A percentile compares a stretch with the other conserved stretches of the same genome.
Conservation (phyloP, 1,284 basidiomycete genomes). For the Ustilago xerochloae region DNA sequence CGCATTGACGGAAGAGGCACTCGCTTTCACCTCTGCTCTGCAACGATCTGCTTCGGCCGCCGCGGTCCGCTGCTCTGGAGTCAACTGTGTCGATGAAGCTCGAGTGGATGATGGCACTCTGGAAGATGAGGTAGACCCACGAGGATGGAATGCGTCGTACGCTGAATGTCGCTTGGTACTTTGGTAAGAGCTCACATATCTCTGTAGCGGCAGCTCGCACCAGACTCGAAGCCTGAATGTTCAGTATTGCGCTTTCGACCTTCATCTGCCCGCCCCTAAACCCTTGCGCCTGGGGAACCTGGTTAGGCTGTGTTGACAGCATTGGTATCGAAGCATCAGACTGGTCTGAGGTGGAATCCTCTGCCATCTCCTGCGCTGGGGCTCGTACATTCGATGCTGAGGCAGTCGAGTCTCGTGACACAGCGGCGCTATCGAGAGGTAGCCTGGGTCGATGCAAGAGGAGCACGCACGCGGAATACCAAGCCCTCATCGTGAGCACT, state of each 20-base stretch:
- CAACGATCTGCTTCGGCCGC: not conserved
- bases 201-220: slow-evolving; percentile 16
- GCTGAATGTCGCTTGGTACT: slow-evolving; percentile 24
- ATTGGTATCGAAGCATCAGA: not conserved
- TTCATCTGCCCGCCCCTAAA: not conserved
- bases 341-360: too few species aligned
- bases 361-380: too few species aligned
- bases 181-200: slow-evolving; percentile 19
- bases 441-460: slow-evolving; percentile 21
- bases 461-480: slow-evolving; percentile 23
- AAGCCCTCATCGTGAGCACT: slow-evolving; percentile 24
- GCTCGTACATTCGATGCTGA: too few species aligned
- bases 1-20: slow-evolving; percentile 20
- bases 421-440: slow-evolving; percentile 6
- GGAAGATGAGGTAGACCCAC: slow-evolving; percentile 37
- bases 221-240: not conserved
- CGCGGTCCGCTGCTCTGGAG: not conserved
- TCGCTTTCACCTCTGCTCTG: slow-evolving; percentile 1
- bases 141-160: slow-evolving; percentile 15
- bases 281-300: too few species aligned
- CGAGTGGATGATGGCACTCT: slow-evolving; percentile 25
- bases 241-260: not conserved
- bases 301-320: too few species aligned
- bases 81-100: slow-evolving; percentile 14
- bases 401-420: too few species aligned